Conservation (phyloP, 2,329 filamentous ascomycete genomes). For the Nemania sp. region DNA sequence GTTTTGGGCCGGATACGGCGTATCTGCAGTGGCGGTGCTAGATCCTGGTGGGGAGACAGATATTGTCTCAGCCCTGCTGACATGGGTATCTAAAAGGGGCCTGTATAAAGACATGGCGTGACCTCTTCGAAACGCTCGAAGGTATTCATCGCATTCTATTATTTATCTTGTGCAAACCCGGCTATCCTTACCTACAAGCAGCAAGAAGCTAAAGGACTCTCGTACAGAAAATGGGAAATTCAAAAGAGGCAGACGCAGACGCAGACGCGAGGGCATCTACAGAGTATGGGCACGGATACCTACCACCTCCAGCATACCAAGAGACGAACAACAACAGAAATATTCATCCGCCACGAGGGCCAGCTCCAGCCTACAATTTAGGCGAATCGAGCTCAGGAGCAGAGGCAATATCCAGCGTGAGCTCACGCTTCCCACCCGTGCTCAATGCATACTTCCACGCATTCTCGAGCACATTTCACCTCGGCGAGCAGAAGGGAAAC, state of each 20-base stretch:
- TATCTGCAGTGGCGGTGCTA: neutral
- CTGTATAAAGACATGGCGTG: neutral
- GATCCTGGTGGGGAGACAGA: neutral
- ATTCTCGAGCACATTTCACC: slow-evolving; percentile 18
- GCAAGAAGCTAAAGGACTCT: neutral
- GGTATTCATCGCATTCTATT: neutral
- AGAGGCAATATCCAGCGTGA: neutral
- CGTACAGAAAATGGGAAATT: slow-evolving; percentile 10
- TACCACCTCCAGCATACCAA: slow-evolving; percentile 23
- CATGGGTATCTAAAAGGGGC: no score
- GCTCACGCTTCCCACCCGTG: slow-evolving; percentile 11
- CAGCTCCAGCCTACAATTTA: slow-evolving; percentile 12
- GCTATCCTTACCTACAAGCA: neutral
- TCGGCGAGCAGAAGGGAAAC: slow-evolving; percentile 41
- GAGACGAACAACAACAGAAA: neutral
- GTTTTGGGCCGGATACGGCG: neutral
- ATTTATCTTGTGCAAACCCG: neutral
- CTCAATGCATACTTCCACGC: slow-evolving; percentile 22
- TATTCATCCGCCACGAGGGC: neutral
- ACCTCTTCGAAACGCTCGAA: no score
- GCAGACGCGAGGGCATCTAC: slow-evolving; percentile 4
- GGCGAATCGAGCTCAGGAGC: slow-evolving; percentile 2
- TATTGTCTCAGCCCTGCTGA: neutral
- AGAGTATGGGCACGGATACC: neutral
- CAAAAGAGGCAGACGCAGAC: slow-evolving; percentile 7